Conservation (phyloP, 202 grass and related monocot species). For the Cymbopogon flexuosus region DNA sequence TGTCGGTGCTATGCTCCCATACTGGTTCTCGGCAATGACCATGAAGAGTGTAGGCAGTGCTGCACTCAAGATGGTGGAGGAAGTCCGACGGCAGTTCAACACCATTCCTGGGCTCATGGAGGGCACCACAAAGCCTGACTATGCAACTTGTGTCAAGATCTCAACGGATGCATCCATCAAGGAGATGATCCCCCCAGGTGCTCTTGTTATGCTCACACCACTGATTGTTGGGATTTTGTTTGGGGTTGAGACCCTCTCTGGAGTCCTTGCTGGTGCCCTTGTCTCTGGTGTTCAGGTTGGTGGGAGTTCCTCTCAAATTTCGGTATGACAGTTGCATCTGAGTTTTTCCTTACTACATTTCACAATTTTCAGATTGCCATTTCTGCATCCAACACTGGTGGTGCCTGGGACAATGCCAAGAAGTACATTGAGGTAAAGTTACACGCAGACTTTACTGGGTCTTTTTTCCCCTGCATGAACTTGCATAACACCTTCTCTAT, state of each 20-base stretch:
- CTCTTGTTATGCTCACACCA: constrained; percentile 75
- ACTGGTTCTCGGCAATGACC: constrained; percentile 83
- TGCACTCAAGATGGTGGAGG: constrained; percentile 75
- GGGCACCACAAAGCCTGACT: constrained; percentile 54
- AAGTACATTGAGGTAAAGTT: constrained; percentile 67
- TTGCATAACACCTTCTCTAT: neutral
- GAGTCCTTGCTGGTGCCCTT: constrained; percentile 64
- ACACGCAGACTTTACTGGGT: neutral
- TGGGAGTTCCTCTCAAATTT: neutral
- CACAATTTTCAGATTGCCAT: constrained; percentile 46
- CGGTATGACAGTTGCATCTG: neutral
- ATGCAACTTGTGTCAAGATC: constrained; percentile 53
- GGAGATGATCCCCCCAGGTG: constrained; percentile 62
- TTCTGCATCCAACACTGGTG: constrained; percentile 64
- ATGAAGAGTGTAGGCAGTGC: constrained; percentile 84
- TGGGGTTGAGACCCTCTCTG: constrained; percentile 72
- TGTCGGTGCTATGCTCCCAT: constrained; percentile 76
- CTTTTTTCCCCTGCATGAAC: neutral
- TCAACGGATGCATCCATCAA: constrained; percentile 65
- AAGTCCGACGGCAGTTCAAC: constrained; percentile 80
- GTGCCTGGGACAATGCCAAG: constrained; percentile 78
- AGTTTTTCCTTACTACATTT: neutral
- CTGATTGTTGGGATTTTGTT: constrained; percentile 69
- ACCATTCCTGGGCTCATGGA: constrained; percentile 72
- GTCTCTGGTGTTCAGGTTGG: constrained; percentile 83